phyloP scores from a whole-genome alignment of 345 rosid genomes.

The Diplotaxis tenuifolia region DNA sequence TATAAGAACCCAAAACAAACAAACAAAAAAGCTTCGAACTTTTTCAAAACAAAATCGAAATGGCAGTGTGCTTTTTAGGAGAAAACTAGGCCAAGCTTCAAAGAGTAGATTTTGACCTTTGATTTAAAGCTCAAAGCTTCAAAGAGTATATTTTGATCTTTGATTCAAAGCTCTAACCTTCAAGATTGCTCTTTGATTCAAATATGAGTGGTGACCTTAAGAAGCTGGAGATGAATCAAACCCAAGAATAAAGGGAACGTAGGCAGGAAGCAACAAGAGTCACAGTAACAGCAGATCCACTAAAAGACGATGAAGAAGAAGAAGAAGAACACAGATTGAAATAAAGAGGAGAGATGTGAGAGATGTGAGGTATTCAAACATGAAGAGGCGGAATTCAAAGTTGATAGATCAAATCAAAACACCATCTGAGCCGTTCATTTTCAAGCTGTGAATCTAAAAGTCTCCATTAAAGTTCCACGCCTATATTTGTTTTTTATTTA shows the following conservation, averaged over 20 bases:
- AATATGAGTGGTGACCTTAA: too few species aligned
- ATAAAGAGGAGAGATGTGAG: constrained; percentile 9
- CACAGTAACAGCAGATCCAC: constrained; percentile 28
- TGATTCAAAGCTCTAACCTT: neutral
- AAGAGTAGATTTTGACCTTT: constrained; percentile 7
- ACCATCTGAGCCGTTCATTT: constrained; percentile 43
- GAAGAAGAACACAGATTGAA: constrained; percentile 26
- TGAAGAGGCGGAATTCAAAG: constrained; percentile 58
- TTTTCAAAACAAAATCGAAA: neutral
- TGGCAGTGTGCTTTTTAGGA: neutral
- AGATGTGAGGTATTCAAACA: constrained; percentile 53
- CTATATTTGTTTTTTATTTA: constrained; percentile 4
- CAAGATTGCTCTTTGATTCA: neutral
- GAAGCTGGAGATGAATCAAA: neutral
- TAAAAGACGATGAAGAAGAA: constrained; percentile 9
- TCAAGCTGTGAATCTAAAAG: constrained; percentile 7
- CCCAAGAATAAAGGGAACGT: constrained; percentile 1
- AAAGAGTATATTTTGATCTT: neutral
- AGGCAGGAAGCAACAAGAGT: neutral
- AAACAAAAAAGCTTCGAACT: constrained; percentile 18
- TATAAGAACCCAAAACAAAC: neutral
- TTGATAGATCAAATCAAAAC: constrained; percentile 25
- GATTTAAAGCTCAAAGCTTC: neutral
- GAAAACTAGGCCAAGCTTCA: neutral
- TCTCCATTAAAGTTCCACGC: constrained; percentile 17